Base-by-base conservation (phyloP, 2,329 filamentous ascomycete genomes). In the Didymella pinodella region DNA sequence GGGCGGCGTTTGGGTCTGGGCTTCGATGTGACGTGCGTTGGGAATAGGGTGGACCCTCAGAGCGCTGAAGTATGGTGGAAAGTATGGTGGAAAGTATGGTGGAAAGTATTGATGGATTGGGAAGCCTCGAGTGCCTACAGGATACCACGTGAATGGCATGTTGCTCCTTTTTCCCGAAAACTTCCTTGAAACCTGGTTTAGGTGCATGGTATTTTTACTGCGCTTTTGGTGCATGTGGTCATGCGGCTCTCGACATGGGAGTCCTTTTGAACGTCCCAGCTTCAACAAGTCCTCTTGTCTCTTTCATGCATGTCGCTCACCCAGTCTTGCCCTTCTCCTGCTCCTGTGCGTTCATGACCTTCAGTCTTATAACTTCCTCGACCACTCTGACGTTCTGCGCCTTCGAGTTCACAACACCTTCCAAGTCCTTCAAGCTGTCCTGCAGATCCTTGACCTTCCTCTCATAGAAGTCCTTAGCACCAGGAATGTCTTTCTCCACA, bases 321-420 rank as follows among this genome's bases (percentile, higher is more conserved):
- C 63, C 68, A 18, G 64, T 67, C 43, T 68, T 64, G 28, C 62
- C 66, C 31, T 72, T 68, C 51, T 67, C 63, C 40, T 64, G 54
- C 50, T 73, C 72, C 61, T 75, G 73, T 34, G 65, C 69, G 57
- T 68, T 75, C 66, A 77, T 62, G 11, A 77, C 74, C 68, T 76
- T 77, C 11, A 72, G 55, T 51, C 75, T 63, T 46, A 77, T 75
- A 8, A 77, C 91, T 81, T 98, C 94, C 81, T 99, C 95, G 22
- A 98, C 89, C 36, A 95, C 84, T 57, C 91, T 87, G 63, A 96
- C 80, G 75, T 95, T 97, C 65, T 89, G 88, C 54, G 90, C 92
- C 82, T 99, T 99, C 34, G 82, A 82, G 68, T 87, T 84, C 48
- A 91, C 83, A 57, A 90, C 88, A 65, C 84, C 85, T 77, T 91